Conservation (phyloP, 306 rosid genomes). For the Vigna mungo region DNA sequence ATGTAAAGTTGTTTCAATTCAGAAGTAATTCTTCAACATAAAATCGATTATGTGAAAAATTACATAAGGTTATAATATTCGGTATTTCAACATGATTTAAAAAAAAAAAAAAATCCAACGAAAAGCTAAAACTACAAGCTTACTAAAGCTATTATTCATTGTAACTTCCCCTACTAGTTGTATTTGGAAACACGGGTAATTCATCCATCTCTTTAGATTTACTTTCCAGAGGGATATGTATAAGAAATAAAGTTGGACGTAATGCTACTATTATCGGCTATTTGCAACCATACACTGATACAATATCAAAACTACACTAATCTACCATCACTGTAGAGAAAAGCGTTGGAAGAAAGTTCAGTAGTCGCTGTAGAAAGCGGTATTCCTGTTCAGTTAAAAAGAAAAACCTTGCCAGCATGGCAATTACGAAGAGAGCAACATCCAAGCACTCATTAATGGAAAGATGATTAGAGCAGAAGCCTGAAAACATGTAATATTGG, state of each 20-base stretch:
- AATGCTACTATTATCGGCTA: slow-evolving; percentile 23
- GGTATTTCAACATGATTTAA: too few species aligned
- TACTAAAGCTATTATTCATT: too few species aligned
- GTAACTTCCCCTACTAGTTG: not conserved
- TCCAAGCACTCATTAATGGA: slow-evolving; percentile 82
- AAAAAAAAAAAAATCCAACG: too few species aligned
- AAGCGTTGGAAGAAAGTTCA: slow-evolving; percentile 13
- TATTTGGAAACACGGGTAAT: not conserved
- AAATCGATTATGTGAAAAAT: too few species aligned
- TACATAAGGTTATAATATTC: too few species aligned
- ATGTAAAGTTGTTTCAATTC: too few species aligned
- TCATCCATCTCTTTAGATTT: not conserved
- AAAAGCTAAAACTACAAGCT: too few species aligned
- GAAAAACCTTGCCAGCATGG: slow-evolving; percentile 19
- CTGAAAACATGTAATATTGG: slow-evolving; percentile 56
- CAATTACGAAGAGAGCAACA: slow-evolving; percentile 63
- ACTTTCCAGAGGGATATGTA: not conserved
- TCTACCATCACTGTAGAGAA: slow-evolving; percentile 27
- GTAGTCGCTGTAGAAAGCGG: slow-evolving; percentile 23
- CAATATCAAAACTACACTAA: slow-evolving; percentile 31
- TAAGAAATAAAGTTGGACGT: not conserved
- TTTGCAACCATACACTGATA: slow-evolving; percentile 5
- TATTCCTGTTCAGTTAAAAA: not conserved
- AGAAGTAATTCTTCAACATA: too few species aligned
- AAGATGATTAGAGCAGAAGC: slow-evolving; percentile 77